phyloP scores from a whole-genome alignment of 2,329 filamentous ascomycete species.

The Hypoxylon sp. region DNA sequence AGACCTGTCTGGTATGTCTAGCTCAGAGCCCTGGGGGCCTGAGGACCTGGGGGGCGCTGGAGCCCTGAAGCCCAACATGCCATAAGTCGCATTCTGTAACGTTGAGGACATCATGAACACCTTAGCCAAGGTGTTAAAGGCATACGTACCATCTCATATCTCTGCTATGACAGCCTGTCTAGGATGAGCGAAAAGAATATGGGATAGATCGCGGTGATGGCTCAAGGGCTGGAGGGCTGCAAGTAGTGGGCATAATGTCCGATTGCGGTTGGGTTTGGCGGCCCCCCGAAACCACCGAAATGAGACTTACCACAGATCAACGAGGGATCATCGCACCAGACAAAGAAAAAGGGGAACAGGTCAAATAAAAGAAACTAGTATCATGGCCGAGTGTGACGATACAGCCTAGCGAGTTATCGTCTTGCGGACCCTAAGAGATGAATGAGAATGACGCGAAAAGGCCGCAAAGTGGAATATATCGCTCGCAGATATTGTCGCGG shows the following conservation, averaged over 20 bases:
- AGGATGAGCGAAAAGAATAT: too few species aligned
- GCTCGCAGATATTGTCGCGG: constrained; percentile 7
- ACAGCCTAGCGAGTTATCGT: constrained; percentile 22
- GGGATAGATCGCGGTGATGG: background rate
- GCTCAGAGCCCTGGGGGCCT: too few species aligned
- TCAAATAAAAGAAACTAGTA: constrained; percentile 26
- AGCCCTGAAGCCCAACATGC: background rate
- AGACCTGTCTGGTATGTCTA: too few species aligned
- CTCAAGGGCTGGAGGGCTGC: background rate
- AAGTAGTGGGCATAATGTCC: constrained; percentile 26
- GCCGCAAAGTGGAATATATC: constrained; percentile 4
- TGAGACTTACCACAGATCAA: constrained; percentile 43
- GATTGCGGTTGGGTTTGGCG: constrained; percentile 37
- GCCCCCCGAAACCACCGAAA: constrained; percentile 45
- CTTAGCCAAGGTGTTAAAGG: background rate
- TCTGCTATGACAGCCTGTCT: too few species aligned
- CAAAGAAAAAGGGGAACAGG: constrained; percentile 16
- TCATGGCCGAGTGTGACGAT: constrained; percentile 29
- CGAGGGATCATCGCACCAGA: constrained; percentile 40
- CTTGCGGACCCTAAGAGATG: constrained; percentile 15
- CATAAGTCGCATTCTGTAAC: background rate
- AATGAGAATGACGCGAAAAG: background rate
- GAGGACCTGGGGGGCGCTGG: too few species aligned
- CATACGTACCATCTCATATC: too few species aligned
- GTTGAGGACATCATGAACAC: background rate